A percentile compares a stretch with the other conserved stretches of the same genome.
These are phyloP conservation scores for Neolentinus lepideus DNA, from an alignment of 1,284 basidiomycete species.

Conservation along the genomic window DNA sequence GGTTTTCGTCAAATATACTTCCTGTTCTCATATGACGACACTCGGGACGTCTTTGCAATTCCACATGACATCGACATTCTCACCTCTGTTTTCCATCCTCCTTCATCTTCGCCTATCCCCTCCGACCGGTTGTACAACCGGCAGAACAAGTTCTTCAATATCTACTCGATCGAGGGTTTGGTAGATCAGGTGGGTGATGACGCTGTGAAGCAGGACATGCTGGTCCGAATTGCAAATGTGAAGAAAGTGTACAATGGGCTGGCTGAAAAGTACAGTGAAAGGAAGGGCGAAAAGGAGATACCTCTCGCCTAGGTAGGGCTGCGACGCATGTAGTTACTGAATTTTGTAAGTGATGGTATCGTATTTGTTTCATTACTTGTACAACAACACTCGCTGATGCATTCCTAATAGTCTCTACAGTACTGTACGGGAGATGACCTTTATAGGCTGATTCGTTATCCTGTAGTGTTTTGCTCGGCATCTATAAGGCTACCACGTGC, in stretches of 20 bases:
- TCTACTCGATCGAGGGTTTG: neutral
- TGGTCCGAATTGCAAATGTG: neutral
- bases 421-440: too few relatives aligned
- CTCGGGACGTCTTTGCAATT: neutral
- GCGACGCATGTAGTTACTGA: neutral
- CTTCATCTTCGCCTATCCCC: neutral
- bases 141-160: constrained; percentile 1
- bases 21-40: neutral
- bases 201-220: neutral
- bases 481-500: too few relatives aligned
- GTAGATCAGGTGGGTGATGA: neutral
- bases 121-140: neutral
- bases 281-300: neutral
- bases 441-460: too few relatives aligned
- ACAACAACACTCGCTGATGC: too few relatives aligned
- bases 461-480: too few relatives aligned
- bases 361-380: too few relatives aligned
- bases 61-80: constrained; percentile 2
- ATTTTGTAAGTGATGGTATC: too few relatives aligned
- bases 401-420: too few relatives aligned
- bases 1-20: neutral
- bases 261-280: neutral
- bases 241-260: neutral
- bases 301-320: neutral
- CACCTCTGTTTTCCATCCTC: neutral